Conservation (phyloP, 768 basidiomycete genomes). For the Suillus luteus region DNA sequence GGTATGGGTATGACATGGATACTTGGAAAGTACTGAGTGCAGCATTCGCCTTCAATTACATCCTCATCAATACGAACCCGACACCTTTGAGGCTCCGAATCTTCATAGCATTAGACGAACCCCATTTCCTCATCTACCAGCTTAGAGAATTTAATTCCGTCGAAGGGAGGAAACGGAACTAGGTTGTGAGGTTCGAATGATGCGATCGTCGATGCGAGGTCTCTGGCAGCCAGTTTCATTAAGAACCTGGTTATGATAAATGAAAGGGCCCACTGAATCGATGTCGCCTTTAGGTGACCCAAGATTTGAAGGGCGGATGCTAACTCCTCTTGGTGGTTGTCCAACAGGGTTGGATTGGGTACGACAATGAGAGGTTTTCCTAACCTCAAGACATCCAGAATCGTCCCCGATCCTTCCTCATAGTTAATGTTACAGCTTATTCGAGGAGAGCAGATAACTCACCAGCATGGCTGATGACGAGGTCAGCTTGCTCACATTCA, state of each 20-base stretch:
- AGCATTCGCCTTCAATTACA: not conserved
- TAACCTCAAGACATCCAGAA: conserved; percentile 80
- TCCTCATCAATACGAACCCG: not conserved
- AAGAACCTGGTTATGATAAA: not conserved
- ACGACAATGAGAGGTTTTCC: conserved; percentile 82
- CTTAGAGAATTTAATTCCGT: conserved; percentile 63
- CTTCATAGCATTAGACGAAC: conserved; percentile 40
- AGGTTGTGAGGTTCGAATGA: conserved; percentile 47
- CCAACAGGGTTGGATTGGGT: conserved; percentile 84
- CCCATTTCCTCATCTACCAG: conserved; percentile 83
- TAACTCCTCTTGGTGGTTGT: conserved; percentile 93
- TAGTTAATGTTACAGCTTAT: not conserved
- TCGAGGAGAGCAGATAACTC: conserved; percentile 23
- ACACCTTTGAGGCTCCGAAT: not conserved
- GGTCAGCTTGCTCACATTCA: conserved; percentile 64
- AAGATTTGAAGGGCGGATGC: conserved; percentile 64
- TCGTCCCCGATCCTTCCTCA: conserved; percentile 84
- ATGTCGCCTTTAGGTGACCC: conserved; percentile 59
- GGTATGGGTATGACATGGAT: conserved; percentile 8
- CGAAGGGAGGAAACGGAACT: conserved; percentile 66
- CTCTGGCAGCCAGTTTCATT: conserved; percentile 37
- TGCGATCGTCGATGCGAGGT: conserved; percentile 56
- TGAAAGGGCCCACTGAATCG: conserved; percentile 51
- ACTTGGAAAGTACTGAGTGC: not conserved
- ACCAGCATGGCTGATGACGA: conserved; percentile 96